These are phyloP conservation scores for Talaromyces stipitatus DNA, from an alignment of 495 filamentous ascomycete species.

Conservation along the genomic window DNA sequence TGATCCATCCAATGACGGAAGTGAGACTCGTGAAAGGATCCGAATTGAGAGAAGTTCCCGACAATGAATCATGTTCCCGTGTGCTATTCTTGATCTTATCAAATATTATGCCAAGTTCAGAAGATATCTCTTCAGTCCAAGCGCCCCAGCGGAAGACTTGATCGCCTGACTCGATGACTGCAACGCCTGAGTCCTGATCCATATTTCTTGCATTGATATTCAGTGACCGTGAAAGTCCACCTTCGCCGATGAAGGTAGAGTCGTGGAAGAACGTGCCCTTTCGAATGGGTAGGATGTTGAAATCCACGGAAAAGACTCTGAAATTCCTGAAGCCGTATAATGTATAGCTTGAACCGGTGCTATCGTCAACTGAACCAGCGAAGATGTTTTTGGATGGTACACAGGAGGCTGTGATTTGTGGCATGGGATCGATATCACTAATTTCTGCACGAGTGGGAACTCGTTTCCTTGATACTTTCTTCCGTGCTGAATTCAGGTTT, in stretches of 20 bases:
- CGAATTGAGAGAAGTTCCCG: not conserved
- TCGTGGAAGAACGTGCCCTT: slow-evolving; percentile 68
- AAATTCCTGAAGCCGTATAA: not conserved
- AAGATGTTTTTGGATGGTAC: not conserved
- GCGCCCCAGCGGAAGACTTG: slow-evolving; percentile 52
- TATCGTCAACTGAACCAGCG: slow-evolving; percentile 6
- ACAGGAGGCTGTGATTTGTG: not conserved
- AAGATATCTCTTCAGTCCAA: slow-evolving; percentile 64
- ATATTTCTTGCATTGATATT: slow-evolving; percentile 22
- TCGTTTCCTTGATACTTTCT: not conserved
- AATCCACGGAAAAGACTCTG: slow-evolving; percentile 44
- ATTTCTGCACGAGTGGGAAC: not conserved
- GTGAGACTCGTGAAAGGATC: slow-evolving; percentile 12
- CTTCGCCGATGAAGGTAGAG: slow-evolving; percentile 68
- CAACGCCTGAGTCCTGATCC: slow-evolving; percentile 22
- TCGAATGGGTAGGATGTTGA: slow-evolving; percentile 61
- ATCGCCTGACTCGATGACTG: slow-evolving; percentile 38
- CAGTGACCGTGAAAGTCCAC: slow-evolving; percentile 49
- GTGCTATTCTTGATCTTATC: slow-evolving; percentile 39
- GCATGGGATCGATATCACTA: not conserved
- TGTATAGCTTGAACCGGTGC: slow-evolving; percentile 8
- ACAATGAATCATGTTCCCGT: slow-evolving; percentile 6
- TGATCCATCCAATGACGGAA: slow-evolving; percentile 39
- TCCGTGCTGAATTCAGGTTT: not conserved
- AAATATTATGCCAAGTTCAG: slow-evolving; percentile 55